Evolutionary conservation across 441 rosid species (phyloP), one percentile per base, ranked within the genome.

Genomic region (Brassica hybrid): DNA sequence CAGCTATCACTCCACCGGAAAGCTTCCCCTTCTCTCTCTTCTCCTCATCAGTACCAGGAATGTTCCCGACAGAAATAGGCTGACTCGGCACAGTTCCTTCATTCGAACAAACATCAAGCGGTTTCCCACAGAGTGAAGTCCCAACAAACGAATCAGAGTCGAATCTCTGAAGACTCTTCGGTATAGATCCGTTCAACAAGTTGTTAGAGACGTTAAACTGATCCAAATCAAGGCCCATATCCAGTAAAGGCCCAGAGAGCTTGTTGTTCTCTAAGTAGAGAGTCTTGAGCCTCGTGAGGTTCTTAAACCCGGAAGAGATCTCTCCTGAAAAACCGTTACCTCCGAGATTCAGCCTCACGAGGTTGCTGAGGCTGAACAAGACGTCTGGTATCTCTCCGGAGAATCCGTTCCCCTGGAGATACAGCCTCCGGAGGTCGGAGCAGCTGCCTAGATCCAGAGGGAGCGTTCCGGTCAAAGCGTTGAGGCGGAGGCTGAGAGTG

Each of bases 1-100:
- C 99, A 1, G 98, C 97, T 67, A 92, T 89, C 12, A 90, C 97
- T 9, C 97, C 99, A 6, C 93, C 97, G 1, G 98, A 91, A 10
- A 94, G 84, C 84, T 86, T 86, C 67, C 79, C 86, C 69, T 69
- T 79, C 66, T 78, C 75, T 54, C 50, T 50, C 32, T 80, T 59
- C 21, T 38, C 88, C 18, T 38, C 88, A 2, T 65, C 38, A 50
- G 77, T 80, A 56, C 77, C 80, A 3, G 83, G 80, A 6, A 76
- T 80, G 67, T 54, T 77, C 6, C 79, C 88, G 5, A 73, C 85
- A n/a, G 82, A 82, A 12, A 72, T 83, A 13, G 94, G 90, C 57
- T 80, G 71, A 67, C 87, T 86, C 0, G 95, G 90, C 27, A 83
- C 87, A 64, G 84, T 80, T 17, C 81, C 86, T 32, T 80, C 78